Conservation (phyloP, 2,329 filamentous ascomycete species). For the Thermoascus crustaceus region DNA sequence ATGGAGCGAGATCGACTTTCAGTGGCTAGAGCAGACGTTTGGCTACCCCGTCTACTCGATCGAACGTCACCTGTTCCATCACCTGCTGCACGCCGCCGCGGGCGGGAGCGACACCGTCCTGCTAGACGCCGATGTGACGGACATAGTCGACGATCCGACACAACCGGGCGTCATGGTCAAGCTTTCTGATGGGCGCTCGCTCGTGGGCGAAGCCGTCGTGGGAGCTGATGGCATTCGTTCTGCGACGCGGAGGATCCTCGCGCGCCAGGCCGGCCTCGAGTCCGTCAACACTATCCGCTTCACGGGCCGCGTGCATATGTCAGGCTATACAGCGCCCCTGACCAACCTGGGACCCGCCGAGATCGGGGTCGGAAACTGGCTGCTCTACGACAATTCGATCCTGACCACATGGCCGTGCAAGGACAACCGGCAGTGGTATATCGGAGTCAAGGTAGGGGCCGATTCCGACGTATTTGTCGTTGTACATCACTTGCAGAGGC, state of each 20-base stretch:
- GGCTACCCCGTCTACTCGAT: not conserved
- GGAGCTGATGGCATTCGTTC: constrained; percentile 1
- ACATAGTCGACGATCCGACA: not conserved
- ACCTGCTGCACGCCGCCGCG: not conserved
- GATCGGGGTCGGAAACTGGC: constrained; percentile 1
- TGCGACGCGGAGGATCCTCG: not conserved
- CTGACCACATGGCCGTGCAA: constrained; percentile 1
- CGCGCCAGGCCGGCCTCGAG: not conserved
- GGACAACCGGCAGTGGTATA: constrained; percentile 1
- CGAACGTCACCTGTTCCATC: not conserved
- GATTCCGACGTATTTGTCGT: not conserved
- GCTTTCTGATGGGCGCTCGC: not conserved
- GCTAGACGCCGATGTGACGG: not conserved
- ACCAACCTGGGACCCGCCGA: not conserved
- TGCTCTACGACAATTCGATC: constrained; percentile 1
- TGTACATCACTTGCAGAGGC: not conserved
- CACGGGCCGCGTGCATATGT: not conserved
- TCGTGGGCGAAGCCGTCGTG: not conserved
- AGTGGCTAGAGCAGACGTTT: not conserved
- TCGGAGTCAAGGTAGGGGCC: constrained; percentile 1
- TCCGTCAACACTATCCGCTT: constrained; percentile 1
- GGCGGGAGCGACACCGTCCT: not conserved
- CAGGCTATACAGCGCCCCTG: not conserved
- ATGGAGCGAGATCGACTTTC: constrained; percentile 1
- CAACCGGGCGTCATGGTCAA: not conserved